Base-by-base conservation (phyloP, 2,329 filamentous ascomycete species). In the Blumeriella jaapii region DNA sequence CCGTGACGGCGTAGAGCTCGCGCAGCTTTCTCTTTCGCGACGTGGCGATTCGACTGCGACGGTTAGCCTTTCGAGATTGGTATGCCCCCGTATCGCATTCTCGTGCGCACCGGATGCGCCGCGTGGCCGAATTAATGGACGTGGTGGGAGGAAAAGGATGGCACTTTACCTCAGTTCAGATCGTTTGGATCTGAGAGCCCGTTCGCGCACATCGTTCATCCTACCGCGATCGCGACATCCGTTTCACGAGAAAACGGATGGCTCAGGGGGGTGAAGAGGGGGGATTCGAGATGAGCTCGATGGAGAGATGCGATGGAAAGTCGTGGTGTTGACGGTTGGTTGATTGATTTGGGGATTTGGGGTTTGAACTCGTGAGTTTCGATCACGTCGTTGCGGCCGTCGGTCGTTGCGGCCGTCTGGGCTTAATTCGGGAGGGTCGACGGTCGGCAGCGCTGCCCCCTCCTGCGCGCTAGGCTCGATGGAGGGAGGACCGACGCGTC, bases 11-110 rank as follows among this genome's bases (percentile, higher is more conserved):
- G 67, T 82, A 93, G 53, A 94, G 72, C 65, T 91, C 82, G 59
- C 80, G 79, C 59, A 94, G 71, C 69, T 93, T 93, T 61, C 84
- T 78, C 74, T 93, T 91, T 62, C 83, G 81, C 69, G 82, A 84
- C 62, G 70, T 71, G 68, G 82, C 74, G 71, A 80, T 78, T 71
- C 71, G 68, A 63, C 76, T 81, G 57, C 40, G 49, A 43, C 44
- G 15, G 42, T 60, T 57, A 54, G 47, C 41, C 52, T 36, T 19
- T 17, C 46, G 28, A 40, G 36, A 46, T 29, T 25, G 34, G 38
- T 26, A 48, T 45, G 37, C 36, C 46, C 49, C 40, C n/a, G n/a
- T n/a, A n/a, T n/a, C n/a, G n/a, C n/a, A n/a, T n/a, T n/a, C n/a
- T n/a, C n/a, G n/a, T n/a, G n/a, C n/a, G n/a, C 36, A 19, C 43